Conservation (phyloP, 108 stramenopile genomes). For the Skeletonema menzelii region DNA sequence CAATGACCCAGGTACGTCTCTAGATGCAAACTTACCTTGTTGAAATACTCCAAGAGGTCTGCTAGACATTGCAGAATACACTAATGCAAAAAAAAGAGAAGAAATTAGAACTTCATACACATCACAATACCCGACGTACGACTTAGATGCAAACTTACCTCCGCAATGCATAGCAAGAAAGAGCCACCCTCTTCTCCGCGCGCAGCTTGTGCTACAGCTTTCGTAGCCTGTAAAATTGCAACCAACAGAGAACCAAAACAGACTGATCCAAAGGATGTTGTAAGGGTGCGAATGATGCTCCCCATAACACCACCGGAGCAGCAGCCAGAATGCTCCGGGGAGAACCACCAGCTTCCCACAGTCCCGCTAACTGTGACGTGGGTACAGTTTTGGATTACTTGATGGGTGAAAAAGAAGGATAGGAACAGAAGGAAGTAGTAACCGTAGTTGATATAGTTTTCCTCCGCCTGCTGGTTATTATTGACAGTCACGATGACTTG, state of each 20-base stretch:
- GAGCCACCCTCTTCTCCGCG: constrained; percentile 49
- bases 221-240: constrained; percentile 75
- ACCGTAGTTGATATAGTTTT: constrained; percentile 55
- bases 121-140: constrained; percentile 3
- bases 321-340: constrained; percentile 63
- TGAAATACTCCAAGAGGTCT: constrained; percentile 74
- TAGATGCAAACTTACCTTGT: no score
- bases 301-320: constrained; percentile 64
- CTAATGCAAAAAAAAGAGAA: constrained; percentile 26
- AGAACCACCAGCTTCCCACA: constrained; percentile 92
- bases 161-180: constrained; percentile 60
- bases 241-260: constrained; percentile 70
- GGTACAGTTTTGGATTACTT: constrained; percentile 83
- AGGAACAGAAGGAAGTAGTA: constrained; percentile 74
- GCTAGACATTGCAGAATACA: constrained; percentile 65
- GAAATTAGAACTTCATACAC: constrained; percentile 25
- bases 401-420: constrained; percentile 81
- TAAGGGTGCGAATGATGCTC: constrained; percentile 55
- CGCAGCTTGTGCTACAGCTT: constrained; percentile 56
- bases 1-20: no score
- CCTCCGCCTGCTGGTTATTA: no score
- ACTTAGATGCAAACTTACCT: constrained; percentile 61
- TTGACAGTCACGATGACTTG: constrained; percentile 32
- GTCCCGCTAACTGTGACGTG: constrained; percentile 83
- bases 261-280: constrained; percentile 81